These are phyloP conservation scores for Globisporangium cederbergense DNA, from an alignment of 352 stramenopile genomes.

Conservation along the genomic window DNA sequence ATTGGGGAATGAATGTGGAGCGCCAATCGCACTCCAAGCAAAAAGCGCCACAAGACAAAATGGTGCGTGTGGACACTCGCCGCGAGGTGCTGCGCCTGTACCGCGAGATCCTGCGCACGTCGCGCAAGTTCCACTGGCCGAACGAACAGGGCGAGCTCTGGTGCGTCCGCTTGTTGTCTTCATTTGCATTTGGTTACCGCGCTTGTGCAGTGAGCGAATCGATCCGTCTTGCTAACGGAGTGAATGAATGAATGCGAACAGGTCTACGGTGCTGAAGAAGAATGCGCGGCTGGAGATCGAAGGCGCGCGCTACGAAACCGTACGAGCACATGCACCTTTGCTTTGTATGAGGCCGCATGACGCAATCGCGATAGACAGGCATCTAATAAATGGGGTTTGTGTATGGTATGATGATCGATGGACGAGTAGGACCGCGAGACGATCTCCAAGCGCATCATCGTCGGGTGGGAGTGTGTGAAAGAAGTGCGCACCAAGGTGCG, in stretches of 20 bases:
- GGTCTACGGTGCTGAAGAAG: slow-evolving; percentile 55
- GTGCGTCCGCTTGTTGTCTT: slow-evolving; percentile 22
- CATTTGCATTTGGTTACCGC: background rate
- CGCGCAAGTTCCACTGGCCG: slow-evolving; percentile 67
- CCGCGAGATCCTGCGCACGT: slow-evolving; percentile 71
- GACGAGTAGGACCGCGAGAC: slow-evolving; percentile 53
- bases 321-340: slow-evolving; percentile 14
- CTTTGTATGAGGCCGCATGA: too few relatives aligned
- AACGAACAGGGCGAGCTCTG: slow-evolving; percentile 74
- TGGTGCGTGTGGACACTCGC: slow-evolving; percentile 51
- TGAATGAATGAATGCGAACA: slow-evolving; percentile 9
- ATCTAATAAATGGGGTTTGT: too few relatives aligned
- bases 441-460: slow-evolving; percentile 76
- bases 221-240: background rate
- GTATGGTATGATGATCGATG: background rate
- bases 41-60: background rate
- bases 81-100: slow-evolving; percentile 81
- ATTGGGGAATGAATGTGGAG: too few relatives aligned
- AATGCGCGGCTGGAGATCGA: slow-evolving; percentile 83
- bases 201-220: background rate
- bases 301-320: slow-evolving; percentile 67
- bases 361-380: too few relatives aligned
- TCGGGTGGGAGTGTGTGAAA: slow-evolving; percentile 73
- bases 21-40: too few relatives aligned
- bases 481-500: slow-evolving; percentile 74